Base-by-base conservation (phyloP, 441 rosid genomes). In the Rhodomyrtus psidioides region DNA sequence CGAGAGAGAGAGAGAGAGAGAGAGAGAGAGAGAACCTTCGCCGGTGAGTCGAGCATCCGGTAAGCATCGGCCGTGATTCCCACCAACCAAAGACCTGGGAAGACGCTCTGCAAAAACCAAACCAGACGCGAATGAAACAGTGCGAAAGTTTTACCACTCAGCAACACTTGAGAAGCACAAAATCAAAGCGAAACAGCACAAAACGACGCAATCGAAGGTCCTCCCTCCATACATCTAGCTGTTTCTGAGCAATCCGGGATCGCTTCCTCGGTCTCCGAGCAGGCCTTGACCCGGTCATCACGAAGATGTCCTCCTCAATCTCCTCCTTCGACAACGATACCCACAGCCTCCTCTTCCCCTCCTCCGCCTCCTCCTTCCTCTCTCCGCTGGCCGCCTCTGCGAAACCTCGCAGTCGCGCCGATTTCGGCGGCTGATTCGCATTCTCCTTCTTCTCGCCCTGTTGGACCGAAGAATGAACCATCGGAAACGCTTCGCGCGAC, bases 301-400 rank as follows among this genome's bases (percentile, higher is more conserved):
- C 86, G 84, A 94, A 97, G 83, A 97, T 76, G 87, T 97, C 99
- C 86, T 97, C 99, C 84, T 97, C 99, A 81, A 97, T 94, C 91
- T 97, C 97, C 6, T 97, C 99, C 86, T 92, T 87, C 3, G 97
- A 93, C 34, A 97, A 88, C 74, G 98, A 88, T 2, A 97, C 86
- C 97, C 98, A 93, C 39, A 97, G 90, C 91, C 92, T 93, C 86
- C 81, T 92, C 90, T 93, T 94, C 89, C 79, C 79, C 79, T 70
- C 49, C 79, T 70, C 79, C 79, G 49, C 49, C 49, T 70, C 79
- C 49, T 93, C 96, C 89, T 87, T 91, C 93, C 65, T 91, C 87
- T 93, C 96, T 34, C 76, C 88, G 27, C 49, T 70, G 49, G 79
- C 79, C 49, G 79, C 79, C 90, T 88, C 88, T 90, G 91, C 85